Percentiles rank a stretch among this genome's conserved stretches.
These are phyloP conservation scores for Flaveria robusta DNA, from an alignment of 129 eudicot species.

Conservation along the genomic window DNA sequence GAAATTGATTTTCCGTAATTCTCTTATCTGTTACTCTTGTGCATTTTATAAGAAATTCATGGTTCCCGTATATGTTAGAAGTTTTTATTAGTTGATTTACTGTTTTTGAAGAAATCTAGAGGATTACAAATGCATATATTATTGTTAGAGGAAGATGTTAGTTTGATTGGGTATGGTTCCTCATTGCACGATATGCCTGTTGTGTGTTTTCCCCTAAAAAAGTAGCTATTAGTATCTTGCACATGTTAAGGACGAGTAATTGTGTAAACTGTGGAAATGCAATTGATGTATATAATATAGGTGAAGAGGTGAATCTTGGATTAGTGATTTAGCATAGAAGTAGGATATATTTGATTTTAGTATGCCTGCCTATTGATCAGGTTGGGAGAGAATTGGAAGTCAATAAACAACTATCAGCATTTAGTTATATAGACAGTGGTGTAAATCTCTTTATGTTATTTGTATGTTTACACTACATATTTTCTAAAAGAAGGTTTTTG, in stretches of 20 bases:
- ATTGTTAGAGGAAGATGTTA: neutral
- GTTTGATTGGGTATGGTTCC: conserved; percentile 3
- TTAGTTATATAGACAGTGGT: neutral
- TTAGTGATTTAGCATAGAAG: neutral
- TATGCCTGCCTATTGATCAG: neutral
- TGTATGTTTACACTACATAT: too few relatives aligned
- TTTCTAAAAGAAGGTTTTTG: too few relatives aligned
- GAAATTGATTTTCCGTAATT: conserved; percentile 94
- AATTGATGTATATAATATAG: neutral
- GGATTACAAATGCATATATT: neutral
- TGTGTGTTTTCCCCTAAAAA: neutral
- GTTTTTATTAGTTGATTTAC: neutral
- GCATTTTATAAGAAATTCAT: conserved; percentile 1
- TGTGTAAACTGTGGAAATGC: conserved; percentile 1
- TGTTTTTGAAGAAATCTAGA: neutral
- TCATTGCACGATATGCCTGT: conserved; percentile 1
- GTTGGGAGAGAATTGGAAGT: neutral
- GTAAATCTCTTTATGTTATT: too few relatives aligned
- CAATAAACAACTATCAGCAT: neutral
- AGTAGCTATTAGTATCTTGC: neutral
- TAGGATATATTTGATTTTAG: neutral
- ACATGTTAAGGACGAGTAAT: neutral
- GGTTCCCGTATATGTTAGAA: too few relatives aligned
- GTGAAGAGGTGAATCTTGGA: neutral
- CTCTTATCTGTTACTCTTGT: neutral